Conservation (phyloP, 257 asterid genomes). For the Solanum chmielewskii region DNA sequence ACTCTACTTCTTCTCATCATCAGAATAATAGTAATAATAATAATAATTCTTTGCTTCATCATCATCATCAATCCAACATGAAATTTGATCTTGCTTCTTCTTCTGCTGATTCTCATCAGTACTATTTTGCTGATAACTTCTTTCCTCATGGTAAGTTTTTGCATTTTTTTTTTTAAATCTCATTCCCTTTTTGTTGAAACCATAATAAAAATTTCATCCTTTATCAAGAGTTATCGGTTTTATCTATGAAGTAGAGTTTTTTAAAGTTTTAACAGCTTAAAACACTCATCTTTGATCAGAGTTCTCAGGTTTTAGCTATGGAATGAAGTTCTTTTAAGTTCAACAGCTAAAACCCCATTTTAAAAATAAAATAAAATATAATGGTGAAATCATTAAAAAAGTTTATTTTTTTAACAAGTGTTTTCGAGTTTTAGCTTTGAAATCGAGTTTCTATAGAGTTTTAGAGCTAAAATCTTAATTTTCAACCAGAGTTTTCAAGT, state of each 20-base stretch:
- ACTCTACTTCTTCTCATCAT: constrained; percentile 18
- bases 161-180: background rate
- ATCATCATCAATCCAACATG: constrained; percentile 12
- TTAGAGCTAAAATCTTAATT: too few relatives aligned
- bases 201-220: background rate
- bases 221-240: background rate
- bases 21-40: background rate
- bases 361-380: too few relatives aligned
- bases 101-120: constrained; percentile 38
- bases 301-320: background rate
- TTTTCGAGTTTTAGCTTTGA: too few relatives aligned
- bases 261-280: too few relatives aligned
- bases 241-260: too few relatives aligned
- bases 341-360: background rate
- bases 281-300: background rate
- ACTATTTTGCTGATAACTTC: constrained; percentile 64
- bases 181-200: background rate
- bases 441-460: too few relatives aligned
- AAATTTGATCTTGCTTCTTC: constrained; percentile 10
- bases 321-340: background rate
- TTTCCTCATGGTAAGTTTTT: constrained; percentile 37
- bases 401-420: too few relatives aligned
- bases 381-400: too few relatives aligned
- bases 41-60: constrained; percentile 8
- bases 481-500: background rate